Evolutionary conservation across 345 rosid species (phyloP), one percentile per base, ranked within the genome.

Genomic region (Eucalyptus pauciflora): DNA sequence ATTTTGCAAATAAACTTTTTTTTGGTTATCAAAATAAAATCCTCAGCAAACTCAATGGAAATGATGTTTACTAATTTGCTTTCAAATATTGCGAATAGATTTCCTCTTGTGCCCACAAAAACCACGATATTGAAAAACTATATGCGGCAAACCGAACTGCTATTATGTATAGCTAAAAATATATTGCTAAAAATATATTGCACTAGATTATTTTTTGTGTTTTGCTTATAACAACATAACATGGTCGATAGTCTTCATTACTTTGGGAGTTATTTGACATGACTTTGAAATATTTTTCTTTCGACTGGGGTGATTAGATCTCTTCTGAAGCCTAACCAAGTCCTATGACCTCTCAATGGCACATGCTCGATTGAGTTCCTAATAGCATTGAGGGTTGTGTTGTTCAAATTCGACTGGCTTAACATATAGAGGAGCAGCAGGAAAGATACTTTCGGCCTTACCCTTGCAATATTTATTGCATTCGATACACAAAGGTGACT

Each of bases 61-160:
- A 60, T 25, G 67, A 60, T 25, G 67, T 25, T 60, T 27, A 60
- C 7, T 60, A 60, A 25, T 60, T 60, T 25, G 15, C 67, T 25
- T 60, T 60, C 14, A 60, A 60, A 60, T 60, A 60, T 25, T 60
- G 15, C n/a, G 0, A 60, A 13, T 25, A 25, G 13, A 58, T 58
- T 58, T 25, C 15, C 29, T 58, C n/a, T 58, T 58, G 67, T 58
- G 67, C 0, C 11, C 15, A 60, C 1, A 25, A 60, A 60, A 60
- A 11, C 4, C 0, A 60, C 0, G 1, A 60, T 60, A 11, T 60
- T 0, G 2, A 25, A 60, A 60, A 25, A 60, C 15, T 11, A 1
- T 25, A 11, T 25, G 31, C 1, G 0, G 0, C 7, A 60, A 25
- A 60, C 67, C 15, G 0, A 60, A 60, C 1, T 60, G 2, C 67